Conservation (phyloP, 2,329 filamentous ascomycete genomes). For the Decorospora gaudefroyi region DNA sequence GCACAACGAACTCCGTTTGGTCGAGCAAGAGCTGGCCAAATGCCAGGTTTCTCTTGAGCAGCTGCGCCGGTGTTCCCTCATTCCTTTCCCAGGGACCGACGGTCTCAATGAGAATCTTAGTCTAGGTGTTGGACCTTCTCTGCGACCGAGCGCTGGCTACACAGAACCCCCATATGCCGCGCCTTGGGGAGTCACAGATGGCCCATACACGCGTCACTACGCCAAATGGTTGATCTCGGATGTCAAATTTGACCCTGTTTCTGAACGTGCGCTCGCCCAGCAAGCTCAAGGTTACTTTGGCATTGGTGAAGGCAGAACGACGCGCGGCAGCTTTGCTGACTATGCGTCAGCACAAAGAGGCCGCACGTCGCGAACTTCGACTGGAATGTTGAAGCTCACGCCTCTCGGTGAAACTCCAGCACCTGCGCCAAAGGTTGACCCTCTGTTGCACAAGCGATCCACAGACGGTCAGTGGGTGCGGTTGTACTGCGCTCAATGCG, state of each 20-base stretch:
- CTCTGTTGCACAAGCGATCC: constrained; percentile 81
- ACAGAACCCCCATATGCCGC: constrained; percentile 76
- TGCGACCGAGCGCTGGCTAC: constrained; percentile 65
- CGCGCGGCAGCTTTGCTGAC: constrained; percentile 73
- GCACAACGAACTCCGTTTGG: constrained; percentile 89
- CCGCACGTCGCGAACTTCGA: constrained; percentile 62
- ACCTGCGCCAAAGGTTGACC: constrained; percentile 69
- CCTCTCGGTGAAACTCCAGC: constrained; percentile 51
- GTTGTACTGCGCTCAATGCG: constrained; percentile 83
- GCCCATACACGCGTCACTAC: constrained; percentile 92
- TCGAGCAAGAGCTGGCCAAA: constrained; percentile 95
- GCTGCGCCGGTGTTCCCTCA: constrained; percentile 86
- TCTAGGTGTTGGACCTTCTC: constrained; percentile 72
- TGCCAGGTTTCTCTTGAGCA: constrained; percentile 94
- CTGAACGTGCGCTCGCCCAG: constrained; percentile 44
- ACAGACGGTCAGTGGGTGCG: constrained; percentile 84
- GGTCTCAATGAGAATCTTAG: constrained; percentile 71
- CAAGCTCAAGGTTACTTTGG: constrained; percentile 47
- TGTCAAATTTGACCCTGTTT: constrained; percentile 71
- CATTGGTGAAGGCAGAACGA: constrained; percentile 70
- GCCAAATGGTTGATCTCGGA: constrained; percentile 94
- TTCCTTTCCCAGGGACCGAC: constrained; percentile 79
- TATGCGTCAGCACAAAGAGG: constrained; percentile 55
- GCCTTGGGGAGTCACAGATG: constrained; percentile 87
- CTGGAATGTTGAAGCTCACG: constrained; percentile 54